Percentiles rank a stretch among this genome's conserved stretches.
phyloP scores from a whole-genome alignment of 495 filamentous ascomycete species.

The Cudoniella acicularis region DNA sequence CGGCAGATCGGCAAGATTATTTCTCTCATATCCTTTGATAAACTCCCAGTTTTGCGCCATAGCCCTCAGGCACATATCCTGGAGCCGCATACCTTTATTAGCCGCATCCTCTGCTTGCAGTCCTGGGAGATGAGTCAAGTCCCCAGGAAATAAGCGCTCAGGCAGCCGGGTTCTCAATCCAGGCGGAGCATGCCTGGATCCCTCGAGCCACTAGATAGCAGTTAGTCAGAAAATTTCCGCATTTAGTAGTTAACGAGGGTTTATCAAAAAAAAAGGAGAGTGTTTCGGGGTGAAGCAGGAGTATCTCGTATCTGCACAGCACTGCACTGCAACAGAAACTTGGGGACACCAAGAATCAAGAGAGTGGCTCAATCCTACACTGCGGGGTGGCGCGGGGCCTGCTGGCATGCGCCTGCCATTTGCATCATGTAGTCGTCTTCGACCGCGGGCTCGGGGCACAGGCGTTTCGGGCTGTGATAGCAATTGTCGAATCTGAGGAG shows the following conservation, averaged over 20 bases:
- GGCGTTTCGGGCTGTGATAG: constrained; percentile 65
- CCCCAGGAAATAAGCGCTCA: constrained; percentile 19
- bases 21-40: constrained; percentile 61
- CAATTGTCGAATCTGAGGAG: constrained; percentile 50
- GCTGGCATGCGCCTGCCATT: constrained; percentile 47
- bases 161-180: constrained; percentile 9
- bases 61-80: constrained; percentile 50
- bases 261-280: too few relatives aligned
- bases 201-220: constrained; percentile 46
- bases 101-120: constrained; percentile 28
- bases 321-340: background rate
- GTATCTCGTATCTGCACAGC: background rate
- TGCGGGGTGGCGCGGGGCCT: constrained; percentile 67
- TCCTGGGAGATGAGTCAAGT: constrained; percentile 42
- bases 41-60: constrained; percentile 69
- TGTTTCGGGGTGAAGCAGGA: constrained; percentile 27
- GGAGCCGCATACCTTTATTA: constrained; percentile 44
- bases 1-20: constrained; percentile 62
- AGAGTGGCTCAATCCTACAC: background rate
- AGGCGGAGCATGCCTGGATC: constrained; percentile 23
- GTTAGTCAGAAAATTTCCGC: background rate
- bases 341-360: background rate
- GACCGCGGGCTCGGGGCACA: constrained; percentile 15
- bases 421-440: constrained; percentile 33
- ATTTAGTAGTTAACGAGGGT: background rate